Conservation (phyloP, 2,329 filamentous ascomycete species). For the Graphiopsis chlorocephala region DNA sequence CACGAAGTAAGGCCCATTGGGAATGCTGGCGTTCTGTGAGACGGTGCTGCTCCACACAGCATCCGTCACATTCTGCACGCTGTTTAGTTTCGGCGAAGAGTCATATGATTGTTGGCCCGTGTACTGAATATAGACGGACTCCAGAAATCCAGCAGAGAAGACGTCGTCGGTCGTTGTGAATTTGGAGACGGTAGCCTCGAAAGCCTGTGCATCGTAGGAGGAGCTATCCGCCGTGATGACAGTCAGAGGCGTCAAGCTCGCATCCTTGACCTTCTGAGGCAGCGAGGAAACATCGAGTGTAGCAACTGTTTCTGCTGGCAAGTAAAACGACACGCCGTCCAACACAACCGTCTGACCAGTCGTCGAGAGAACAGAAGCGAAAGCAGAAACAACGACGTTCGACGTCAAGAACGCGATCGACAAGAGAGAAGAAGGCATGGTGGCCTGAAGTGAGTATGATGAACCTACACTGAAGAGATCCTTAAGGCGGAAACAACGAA, state of each 20-base stretch:
- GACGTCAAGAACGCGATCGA: neutral
- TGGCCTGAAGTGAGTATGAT: neutral
- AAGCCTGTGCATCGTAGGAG: conserved; percentile 24
- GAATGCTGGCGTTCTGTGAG: conserved; percentile 27
- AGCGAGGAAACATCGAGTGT: conserved; percentile 26
- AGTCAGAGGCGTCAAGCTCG: conserved; percentile 39
- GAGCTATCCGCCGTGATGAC: conserved; percentile 33
- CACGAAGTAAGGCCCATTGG: conserved; percentile 52
- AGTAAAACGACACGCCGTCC: conserved; percentile 40
- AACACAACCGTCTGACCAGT: conserved; percentile 43
- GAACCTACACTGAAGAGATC: neutral
- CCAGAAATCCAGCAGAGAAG: conserved; percentile 40
- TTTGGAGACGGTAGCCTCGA: conserved; percentile 28
- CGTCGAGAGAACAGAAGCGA: conserved; percentile 24
- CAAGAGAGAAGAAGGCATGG: conserved; percentile 6
- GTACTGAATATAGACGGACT: conserved; percentile 31
- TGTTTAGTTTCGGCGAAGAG: neutral
- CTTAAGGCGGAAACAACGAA: neutral
- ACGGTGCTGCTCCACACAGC: conserved; percentile 9
- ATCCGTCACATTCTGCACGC: neutral
- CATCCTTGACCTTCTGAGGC: conserved; percentile 17
- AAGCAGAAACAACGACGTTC: neutral
- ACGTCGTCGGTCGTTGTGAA: conserved; percentile 41
- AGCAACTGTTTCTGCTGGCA: conserved; percentile 38
- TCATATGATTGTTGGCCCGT: conserved; percentile 17